Evolutionary conservation across 176 grass and related monocot genomes (phyloP), one percentile per base, ranked within the genome.

Genomic region (Ensete ventricosum): DNA sequence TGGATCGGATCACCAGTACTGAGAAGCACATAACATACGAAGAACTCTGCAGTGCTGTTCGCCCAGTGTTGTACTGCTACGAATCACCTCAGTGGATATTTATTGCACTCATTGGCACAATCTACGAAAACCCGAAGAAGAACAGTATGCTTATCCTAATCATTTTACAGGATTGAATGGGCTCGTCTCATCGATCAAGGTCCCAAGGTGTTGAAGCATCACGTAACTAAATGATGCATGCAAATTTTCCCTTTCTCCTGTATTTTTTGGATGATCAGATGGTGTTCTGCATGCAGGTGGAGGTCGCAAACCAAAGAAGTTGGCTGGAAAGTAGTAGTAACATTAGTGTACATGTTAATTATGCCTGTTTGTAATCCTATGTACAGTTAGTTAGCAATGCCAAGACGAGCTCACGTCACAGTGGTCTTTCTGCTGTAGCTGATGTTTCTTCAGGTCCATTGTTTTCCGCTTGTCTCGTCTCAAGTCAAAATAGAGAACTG

Each of bases 161-260:
- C 77, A 74, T 63, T 82, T 67, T 87, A 80, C 71, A 87, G 82
- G 54, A 87, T 52, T 54, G 94, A 98, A 73, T 98, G 94, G 94
- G 78, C 84, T 82, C 86, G 93, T 84, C 80, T 98, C 69, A 59
- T 98, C 78, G 76, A 87, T 75, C 90, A 89, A 78, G 84, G 82
- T 79, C 73, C 90, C 53, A 89, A 87, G 88, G 90, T 98, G 63
- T 77, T 51, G 19, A 52, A 23, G 20, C 16, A 65, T 10, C 12
- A 19, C 2, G 3, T 14, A 34, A 3, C 29, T 9, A 6, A 62
- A 62, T 43, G 26, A 48, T 16, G 29, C 29, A 43, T 5, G 34
- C 34, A 43, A 43, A 43, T 0, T 43, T 43, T 43, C 34, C 34
- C 34, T 27, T 27, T 27, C 26, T 1, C 26, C 26, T 27, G 26